A percentile compares a stretch with the other conserved stretches of the same genome.
Conservation (phyloP, 768 basidiomycete species). For the Lactifluus echinatus region DNA sequence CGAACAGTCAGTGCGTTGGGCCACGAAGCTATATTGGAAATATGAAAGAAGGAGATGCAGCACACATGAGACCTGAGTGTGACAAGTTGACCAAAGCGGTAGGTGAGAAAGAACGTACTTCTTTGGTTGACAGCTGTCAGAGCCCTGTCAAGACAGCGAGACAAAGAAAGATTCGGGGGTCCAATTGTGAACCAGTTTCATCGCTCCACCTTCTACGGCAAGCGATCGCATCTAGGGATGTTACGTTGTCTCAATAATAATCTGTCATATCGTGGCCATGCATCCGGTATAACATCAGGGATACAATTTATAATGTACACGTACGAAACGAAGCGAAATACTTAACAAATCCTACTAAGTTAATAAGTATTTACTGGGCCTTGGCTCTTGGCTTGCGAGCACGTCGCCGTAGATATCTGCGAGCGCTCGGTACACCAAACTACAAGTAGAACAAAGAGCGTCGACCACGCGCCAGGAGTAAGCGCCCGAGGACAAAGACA, state of each 20-base stretch:
- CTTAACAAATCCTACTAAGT: not conserved
- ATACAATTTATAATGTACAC: not conserved
- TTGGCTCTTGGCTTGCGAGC: constrained; percentile 12
- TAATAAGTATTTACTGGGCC: constrained; percentile 8
- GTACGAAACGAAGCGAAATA: not conserved
- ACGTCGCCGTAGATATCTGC: constrained; percentile 15
- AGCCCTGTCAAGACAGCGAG: not conserved
- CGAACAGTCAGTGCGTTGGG: no score
- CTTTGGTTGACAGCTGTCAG: constrained; percentile 6
- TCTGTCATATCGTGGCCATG: not conserved
- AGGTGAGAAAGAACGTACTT: constrained; percentile 2
- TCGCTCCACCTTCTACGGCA: not conserved
- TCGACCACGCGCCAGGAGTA: constrained; percentile 2
- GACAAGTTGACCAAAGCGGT: not conserved
- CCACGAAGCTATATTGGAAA: no score
- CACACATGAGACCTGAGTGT: not conserved
- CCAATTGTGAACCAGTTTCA: constrained; percentile 1
- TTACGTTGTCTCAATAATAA: not conserved
- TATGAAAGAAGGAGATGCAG: not conserved
- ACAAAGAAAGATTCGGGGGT: not conserved
- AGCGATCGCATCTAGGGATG: not conserved
- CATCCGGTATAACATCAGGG: not conserved
- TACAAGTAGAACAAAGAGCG: constrained; percentile 14
- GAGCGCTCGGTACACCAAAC: constrained; percentile 21
- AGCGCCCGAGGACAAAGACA: constrained; percentile 1